These are phyloP conservation scores for Rhizophora apiculata DNA, from an alignment of 345 rosid species.

Conservation along the genomic window DNA sequence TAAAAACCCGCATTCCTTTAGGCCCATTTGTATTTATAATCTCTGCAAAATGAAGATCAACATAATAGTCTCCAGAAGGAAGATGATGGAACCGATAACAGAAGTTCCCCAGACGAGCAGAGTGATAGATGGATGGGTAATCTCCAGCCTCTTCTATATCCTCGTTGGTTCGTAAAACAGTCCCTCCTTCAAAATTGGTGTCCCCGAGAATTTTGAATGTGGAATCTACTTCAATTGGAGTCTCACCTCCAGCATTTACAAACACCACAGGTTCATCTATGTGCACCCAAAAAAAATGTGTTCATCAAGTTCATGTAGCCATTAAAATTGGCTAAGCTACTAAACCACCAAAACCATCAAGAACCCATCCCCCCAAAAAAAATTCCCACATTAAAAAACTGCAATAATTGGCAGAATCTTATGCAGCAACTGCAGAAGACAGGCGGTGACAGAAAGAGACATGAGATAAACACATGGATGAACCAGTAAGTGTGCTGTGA, in stretches of 20 bases:
- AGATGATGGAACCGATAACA: slow-evolving; percentile 51
- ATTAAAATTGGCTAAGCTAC: not conserved
- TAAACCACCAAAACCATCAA: not conserved
- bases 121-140: slow-evolving; percentile 62
- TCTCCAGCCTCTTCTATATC: slow-evolving; percentile 73
- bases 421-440: not conserved
- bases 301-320: slow-evolving; percentile 46
- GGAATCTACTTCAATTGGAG: slow-evolving; percentile 40
- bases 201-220: slow-evolving; percentile 45
- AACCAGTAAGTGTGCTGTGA: too few relatives aligned
- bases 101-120: slow-evolving; percentile 75
- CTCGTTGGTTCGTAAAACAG: slow-evolving; percentile 68
- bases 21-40: slow-evolving; percentile 83
- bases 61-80: slow-evolving; percentile 54
- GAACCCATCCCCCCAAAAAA: not conserved
- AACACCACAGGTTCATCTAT: slow-evolving; percentile 66
- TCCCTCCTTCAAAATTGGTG: slow-evolving; percentile 64
- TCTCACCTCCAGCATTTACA: slow-evolving; percentile 75
- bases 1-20: slow-evolving; percentile 81
- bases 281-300: not conserved
- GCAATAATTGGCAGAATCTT: slow-evolving; percentile 1
- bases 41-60: slow-evolving; percentile 90
- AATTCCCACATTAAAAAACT: not conserved
- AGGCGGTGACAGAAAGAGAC: not conserved
- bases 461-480: too few relatives aligned